These are phyloP conservation scores for Candida dajiaensis DNA, from an alignment of 805 yeast species.

Conservation along the genomic window DNA sequence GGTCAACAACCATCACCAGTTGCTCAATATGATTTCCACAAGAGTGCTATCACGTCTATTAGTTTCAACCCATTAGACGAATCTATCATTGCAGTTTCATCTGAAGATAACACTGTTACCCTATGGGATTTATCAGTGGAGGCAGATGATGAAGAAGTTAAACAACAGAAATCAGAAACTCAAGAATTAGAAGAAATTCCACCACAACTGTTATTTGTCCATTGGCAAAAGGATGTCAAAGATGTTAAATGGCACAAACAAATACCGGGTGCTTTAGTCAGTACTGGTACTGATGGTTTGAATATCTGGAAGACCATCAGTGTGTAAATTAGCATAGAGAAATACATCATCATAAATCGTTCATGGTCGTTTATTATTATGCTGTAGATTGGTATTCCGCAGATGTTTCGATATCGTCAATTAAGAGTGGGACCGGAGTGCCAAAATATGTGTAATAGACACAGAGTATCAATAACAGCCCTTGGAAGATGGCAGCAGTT, in stretches of 20 bases:
- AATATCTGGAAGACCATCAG: conserved; percentile 96
- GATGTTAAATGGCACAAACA: conserved; percentile 98
- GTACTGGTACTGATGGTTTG: conserved; percentile 94
- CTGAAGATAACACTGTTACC: conserved; percentile 95
- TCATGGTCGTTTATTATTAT: background rate
- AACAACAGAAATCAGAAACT: conserved; percentile 72
- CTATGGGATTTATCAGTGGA: conserved; percentile 98
- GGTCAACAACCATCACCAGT: conserved; percentile 60
- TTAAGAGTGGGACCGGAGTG: background rate
- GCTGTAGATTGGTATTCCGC: background rate
- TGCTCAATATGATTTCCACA: conserved; percentile 93
- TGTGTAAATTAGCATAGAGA: conserved; percentile 40
- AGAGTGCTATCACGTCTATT: conserved; percentile 86
- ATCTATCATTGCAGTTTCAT: conserved; percentile 90
- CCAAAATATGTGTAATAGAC: conserved; percentile 36
- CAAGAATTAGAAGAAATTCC: conserved; percentile 86
- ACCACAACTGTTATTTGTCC: conserved; percentile 91
- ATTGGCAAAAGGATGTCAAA: conserved; percentile 97
- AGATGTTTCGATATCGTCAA: background rate
- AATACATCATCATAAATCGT: background rate
- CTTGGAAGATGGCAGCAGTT: conserved; percentile 65
- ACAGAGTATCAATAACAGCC: conserved; percentile 56
- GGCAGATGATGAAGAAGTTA: conserved; percentile 96
- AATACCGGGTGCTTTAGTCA: conserved; percentile 90
- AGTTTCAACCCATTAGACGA: conserved; percentile 95